Evolutionary conservation across 805 yeast genomes (phyloP), one percentile per base, ranked within the genome.

Genomic region (Nakazawaea ernobii): DNA sequence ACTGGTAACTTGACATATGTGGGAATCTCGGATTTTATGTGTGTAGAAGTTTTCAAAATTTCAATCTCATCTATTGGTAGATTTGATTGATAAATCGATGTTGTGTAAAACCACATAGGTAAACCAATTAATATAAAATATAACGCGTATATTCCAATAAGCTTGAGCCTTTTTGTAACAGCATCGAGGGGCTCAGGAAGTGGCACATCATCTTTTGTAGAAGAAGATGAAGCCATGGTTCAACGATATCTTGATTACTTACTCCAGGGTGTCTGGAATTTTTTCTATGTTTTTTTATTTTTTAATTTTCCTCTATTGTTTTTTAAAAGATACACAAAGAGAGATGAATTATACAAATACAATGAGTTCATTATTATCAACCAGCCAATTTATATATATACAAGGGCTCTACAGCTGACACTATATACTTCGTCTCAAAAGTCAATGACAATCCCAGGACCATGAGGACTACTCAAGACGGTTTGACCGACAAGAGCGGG

Each of bases 361-460:
- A 20, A 20, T 20, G 24, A 20, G 5, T 3, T 20, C 3, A 5
- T 3, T 20, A 20, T 28, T 14, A 9, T 20, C 28, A n/a, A 9
- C 14, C 29, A 32, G 36, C 36, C 32, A 14, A 8, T 39, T 41
- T 9, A 17, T 20, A 15, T 33, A 45, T 38, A 48, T 41, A 32
- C 49, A 40, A 28, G 32, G 24, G 24, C 24, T 24, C 9, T 27
- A 36, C 4, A 17, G 28, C 33, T n/a, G n/a, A 11, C 33, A 15
- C 33, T 24, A 9, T 20, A 17, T 2, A 8, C 4, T 11, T 20
- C 5, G 5, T 20, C 24, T 54, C 54, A 65, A 50, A 77, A 69
- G 60, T 78, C 74, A 43, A 90, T 80, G 32, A 84, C 83, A 43
- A 88, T 74, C 32, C 89, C 83, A 1, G 96, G 96, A 20, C 95